Percentiles rank a stretch among this genome's conserved stretches.
Evolutionary conservation across 768 basidiomycete genomes (phyloP).

Genomic region (Psilocybe subaeruginosa): DNA sequence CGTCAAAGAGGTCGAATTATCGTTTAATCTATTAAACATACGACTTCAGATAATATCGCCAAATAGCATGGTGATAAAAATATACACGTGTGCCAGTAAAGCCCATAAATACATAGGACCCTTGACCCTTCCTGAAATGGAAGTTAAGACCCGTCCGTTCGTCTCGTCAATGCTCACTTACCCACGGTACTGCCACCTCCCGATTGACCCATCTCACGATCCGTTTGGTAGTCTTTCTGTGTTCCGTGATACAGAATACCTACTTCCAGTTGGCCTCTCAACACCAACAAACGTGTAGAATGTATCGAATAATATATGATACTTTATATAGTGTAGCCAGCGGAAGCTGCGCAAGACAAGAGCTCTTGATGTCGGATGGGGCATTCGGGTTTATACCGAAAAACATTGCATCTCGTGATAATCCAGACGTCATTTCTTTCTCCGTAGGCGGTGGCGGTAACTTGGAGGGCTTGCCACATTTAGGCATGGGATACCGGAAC

Average conservation of each 20-base stretch:
- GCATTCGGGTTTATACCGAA: conserved; percentile 14
- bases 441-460: conserved; percentile 14
- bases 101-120: conserved; percentile 24
- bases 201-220: conserved; percentile 19
- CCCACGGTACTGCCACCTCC: conserved; percentile 14
- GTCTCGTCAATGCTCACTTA: conserved; percentile 9
- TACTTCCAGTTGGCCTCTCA: conserved; percentile 3
- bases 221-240: conserved; percentile 2
- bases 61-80: conserved; percentile 22
- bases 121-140: conserved; percentile 38
- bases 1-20: neutral
- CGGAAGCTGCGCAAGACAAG: too few relatives aligned
- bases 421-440: conserved; percentile 10
- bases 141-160: conserved; percentile 34
- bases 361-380: conserved; percentile 1
- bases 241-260: conserved; percentile 1
- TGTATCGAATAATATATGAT: too few relatives aligned
- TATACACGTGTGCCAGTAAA: conserved; percentile 22
- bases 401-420: conserved; percentile 13
- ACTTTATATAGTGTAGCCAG: too few relatives aligned
- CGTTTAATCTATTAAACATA: conserved; percentile 18
- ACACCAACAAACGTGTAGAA: too few relatives aligned
- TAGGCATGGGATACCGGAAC: conserved; percentile 23
- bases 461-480: conserved; percentile 11
- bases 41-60: conserved; percentile 8